Evolutionary conservation across 208 protist species (phyloP).

Genomic region (Trypanosomatidae sp.): DNA sequence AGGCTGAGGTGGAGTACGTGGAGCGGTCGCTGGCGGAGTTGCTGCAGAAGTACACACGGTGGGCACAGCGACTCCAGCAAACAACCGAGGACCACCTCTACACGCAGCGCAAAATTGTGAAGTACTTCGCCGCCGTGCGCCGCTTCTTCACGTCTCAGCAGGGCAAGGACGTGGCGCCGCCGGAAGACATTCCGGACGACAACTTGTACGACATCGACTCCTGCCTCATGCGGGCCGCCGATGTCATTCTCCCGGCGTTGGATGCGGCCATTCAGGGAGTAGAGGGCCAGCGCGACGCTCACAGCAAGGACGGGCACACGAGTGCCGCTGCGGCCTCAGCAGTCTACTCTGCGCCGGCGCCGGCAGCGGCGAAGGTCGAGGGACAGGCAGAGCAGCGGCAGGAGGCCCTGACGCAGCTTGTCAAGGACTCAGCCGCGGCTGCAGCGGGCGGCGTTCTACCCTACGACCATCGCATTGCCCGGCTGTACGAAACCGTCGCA

Average conservation of each 20-base stretch:
- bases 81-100: conserved; percentile 82
- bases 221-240: conserved; percentile 63
- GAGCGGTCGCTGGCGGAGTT: conserved; percentile 75
- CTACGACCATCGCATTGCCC: conserved; percentile 68
- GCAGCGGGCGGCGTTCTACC: conserved; percentile 33
- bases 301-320: too few species aligned
- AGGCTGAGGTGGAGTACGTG: conserved; percentile 24
- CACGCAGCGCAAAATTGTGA: conserved; percentile 75
- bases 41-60: conserved; percentile 83
- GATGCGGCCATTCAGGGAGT: conserved; percentile 61
- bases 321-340: too few species aligned
- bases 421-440: conserved; percentile 25
- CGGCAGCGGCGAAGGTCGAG: too few species aligned
- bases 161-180: neutral
- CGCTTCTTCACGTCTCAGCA: conserved; percentile 53
- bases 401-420: conserved; percentile 34
- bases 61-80: conserved; percentile 71
- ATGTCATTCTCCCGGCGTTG: conserved; percentile 74
- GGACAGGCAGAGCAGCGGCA: conserved; percentile 4
- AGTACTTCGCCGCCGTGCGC: conserved; percentile 80
- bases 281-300: too few species aligned
- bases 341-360: too few species aligned
- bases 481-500: conserved; percentile 65
- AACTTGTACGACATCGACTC: conserved; percentile 87
- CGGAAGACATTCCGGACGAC: conserved; percentile 35